These are phyloP conservation scores for Kregervanrija delftensis DNA, from an alignment of 805 yeast genomes.

Conservation along the genomic window DNA sequence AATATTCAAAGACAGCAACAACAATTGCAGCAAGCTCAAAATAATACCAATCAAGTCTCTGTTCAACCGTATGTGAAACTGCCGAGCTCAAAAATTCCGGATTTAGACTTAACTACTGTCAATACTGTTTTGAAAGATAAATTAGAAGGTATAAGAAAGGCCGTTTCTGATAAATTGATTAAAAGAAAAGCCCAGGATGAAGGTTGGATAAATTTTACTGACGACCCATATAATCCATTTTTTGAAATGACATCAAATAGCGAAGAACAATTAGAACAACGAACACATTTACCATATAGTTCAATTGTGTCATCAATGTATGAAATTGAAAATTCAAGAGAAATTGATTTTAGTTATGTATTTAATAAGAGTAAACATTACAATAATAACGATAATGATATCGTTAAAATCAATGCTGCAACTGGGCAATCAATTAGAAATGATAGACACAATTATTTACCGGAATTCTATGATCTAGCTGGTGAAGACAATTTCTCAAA, in stretches of 20 bases:
- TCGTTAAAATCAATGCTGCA: constrained; percentile 36
- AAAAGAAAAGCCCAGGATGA: constrained; percentile 63
- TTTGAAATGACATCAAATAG: constrained; percentile 59
- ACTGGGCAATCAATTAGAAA: constrained; percentile 43
- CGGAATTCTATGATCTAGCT: constrained; percentile 38
- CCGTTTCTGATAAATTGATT: constrained; percentile 78
- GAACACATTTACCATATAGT: constrained; percentile 69
- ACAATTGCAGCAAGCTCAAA: no score
- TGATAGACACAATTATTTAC: constrained; percentile 27
- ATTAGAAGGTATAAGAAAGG: constrained; percentile 68
- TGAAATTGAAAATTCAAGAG: constrained; percentile 57
- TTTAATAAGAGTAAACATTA: constrained; percentile 40
- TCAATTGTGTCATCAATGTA: constrained; percentile 67
- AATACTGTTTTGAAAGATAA: constrained; percentile 67
- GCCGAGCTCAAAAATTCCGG: constrained; percentile 90
- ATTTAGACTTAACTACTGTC: constrained; percentile 80
- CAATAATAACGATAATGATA: constrained; percentile 20
- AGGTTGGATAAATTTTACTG: constrained; percentile 80
- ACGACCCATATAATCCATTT: constrained; percentile 77
- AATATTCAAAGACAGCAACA: no score
- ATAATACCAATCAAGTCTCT: constrained; percentile 22
- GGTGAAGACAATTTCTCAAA: constrained; percentile 18
- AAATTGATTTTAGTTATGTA: constrained; percentile 36
- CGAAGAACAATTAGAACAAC: constrained; percentile 36
- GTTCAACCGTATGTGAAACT: constrained; percentile 78